Evolutionary conservation across 768 basidiomycete species (phyloP).

Genomic region (Tulasnella sp.): DNA sequence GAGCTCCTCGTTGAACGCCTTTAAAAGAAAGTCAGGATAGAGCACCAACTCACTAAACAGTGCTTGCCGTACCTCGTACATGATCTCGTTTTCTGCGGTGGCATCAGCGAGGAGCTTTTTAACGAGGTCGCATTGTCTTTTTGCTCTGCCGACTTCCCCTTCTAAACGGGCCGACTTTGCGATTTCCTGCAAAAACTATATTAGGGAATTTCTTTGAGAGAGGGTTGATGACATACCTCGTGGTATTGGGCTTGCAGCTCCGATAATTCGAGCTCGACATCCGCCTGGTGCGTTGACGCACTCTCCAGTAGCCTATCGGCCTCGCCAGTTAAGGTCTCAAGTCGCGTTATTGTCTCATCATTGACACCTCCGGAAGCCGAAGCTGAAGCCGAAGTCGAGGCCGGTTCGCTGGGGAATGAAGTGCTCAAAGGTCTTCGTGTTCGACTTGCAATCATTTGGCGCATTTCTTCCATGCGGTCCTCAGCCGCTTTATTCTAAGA

Average conservation of each 20-base stretch:
- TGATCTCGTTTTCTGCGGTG: conserved; percentile 83
- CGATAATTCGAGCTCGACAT: conserved; percentile 3
- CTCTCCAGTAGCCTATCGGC: conserved; percentile 69
- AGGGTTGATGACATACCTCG: background rate
- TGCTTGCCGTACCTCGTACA: conserved; percentile 67
- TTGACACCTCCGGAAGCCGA: conserved; percentile 37
- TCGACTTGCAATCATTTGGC: conserved; percentile 53
- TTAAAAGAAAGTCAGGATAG: background rate
- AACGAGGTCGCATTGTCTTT: conserved; percentile 72
- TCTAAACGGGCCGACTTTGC: conserved; percentile 59
- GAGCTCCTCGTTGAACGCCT: conserved; percentile 94
- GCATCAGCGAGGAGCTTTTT: conserved; percentile 72
- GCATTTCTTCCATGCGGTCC: conserved; percentile 80
- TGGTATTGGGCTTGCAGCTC: background rate
- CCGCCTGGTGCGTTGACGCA: conserved; percentile 23
- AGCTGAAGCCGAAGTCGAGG: background rate
- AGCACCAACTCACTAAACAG: background rate
- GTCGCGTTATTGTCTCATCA: conserved; percentile 34
- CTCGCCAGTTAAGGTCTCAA: conserved; percentile 54
- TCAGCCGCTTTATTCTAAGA: conserved; percentile 67
- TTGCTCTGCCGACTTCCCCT: conserved; percentile 63
- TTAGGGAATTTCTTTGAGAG: background rate
- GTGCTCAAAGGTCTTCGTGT: background rate
- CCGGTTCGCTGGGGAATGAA: conserved; percentile 42
- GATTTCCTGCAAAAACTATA: conserved; percentile 44